A percentile compares a stretch with the other conserved stretches of the same genome.
Evolutionary conservation across 2,329 filamentous ascomycete species (phyloP).

Genomic region (Cladosporium austrohemisphaericum): DNA sequence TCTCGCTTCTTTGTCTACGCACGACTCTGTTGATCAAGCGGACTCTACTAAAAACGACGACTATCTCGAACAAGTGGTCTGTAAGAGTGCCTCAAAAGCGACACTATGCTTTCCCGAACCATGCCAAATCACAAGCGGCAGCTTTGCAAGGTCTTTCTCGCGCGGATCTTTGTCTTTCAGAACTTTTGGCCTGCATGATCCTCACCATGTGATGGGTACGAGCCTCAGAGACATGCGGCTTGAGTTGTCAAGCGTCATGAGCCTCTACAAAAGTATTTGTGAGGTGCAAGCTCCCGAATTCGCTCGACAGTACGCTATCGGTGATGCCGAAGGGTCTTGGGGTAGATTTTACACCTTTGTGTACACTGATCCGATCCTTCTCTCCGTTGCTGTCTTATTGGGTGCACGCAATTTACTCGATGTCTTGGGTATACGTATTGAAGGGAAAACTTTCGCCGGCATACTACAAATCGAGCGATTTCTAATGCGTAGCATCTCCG

Average conservation of each 20-base stretch:
- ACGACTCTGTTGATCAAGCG: too few species aligned
- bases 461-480: slow-evolving; percentile 4
- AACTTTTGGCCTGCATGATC: slow-evolving; percentile 1
- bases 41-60: too few species aligned
- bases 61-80: too few species aligned
- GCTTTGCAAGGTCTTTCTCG: background rate
- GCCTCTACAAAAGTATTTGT: background rate
- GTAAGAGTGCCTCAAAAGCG: background rate
- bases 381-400: slow-evolving; percentile 3
- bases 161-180: slow-evolving; percentile 2
- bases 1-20: too few species aligned
- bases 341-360: slow-evolving; percentile 6
- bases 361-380: slow-evolving; percentile 5
- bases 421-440: background rate
- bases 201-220: background rate
- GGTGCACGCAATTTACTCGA: slow-evolving; percentile 6
- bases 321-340: background rate
- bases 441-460: background rate
- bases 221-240: slow-evolving; percentile 3
- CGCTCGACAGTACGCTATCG: background rate
- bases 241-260: slow-evolving; percentile 8
- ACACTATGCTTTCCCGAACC: background rate
- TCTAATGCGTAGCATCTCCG: slow-evolving; percentile 17
- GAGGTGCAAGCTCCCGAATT: slow-evolving; percentile 1
- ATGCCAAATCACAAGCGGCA: background rate